Base-by-base conservation (phyloP, 2,329 filamentous ascomycete genomes). In the Harringtonia lauricola region DNA sequence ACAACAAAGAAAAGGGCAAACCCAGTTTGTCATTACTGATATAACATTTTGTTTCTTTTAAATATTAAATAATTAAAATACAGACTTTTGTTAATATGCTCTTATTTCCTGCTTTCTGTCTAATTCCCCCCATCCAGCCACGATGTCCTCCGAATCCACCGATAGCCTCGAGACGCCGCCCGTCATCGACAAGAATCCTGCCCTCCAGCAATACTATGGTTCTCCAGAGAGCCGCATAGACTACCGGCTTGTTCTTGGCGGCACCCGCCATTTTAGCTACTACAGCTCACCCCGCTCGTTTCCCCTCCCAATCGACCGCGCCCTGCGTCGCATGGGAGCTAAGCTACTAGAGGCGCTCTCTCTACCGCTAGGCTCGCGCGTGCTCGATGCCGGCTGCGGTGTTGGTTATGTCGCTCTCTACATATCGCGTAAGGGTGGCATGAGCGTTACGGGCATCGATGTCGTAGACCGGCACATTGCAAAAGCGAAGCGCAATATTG, bases 301-400 rank as follows among this genome's bases (percentile, higher is more conserved):
- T 59, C 69, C 70, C 0, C 71, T 75, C 45, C 70, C 70, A 1
- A 54, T 74, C 14, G 52, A 54, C 14, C 53, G 46, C 13, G 57
- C 64, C 3, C 59, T 71, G 37, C 60, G 67, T 24, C 55, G 51
- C 15, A 75, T 75, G 72, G 70, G 76, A 50, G 64, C 71, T 37
- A 64, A 67, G 47, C 54, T 76, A 13, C 58, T 60, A 44, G 53
- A 56, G n/a, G 57, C 53, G 2, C 51, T 73, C 9, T 49, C 51
- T 14, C 56, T 71, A 1, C 54, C 59, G 9, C 38, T 52, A 3
- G 67, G 67, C 13, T 55, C 67, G 0, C 54, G 54, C 15, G 63
- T 74, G 1, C 59, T 76, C 8, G 72, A 76, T 49, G 70, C 71
- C 1, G 70, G 71, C 15, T 70, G 67, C 48, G 72, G 72, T 2